Conservation (phyloP, 805 yeast genomes). For the Candida silvatica region DNA sequence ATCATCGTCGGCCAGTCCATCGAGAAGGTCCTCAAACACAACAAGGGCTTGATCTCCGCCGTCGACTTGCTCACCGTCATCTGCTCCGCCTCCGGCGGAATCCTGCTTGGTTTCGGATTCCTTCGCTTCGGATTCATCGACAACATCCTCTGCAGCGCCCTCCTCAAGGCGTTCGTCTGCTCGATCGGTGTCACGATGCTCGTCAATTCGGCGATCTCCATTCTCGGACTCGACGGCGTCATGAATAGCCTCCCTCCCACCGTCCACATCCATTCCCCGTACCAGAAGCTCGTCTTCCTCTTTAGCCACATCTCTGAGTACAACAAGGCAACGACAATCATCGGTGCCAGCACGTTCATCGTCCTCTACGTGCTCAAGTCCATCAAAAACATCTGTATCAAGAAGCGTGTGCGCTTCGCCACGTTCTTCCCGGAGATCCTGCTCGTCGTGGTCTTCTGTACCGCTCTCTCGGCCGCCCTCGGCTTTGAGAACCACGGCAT, state of each 20-base stretch:
- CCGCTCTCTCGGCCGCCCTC: constrained; percentile 38
- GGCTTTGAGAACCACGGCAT: constrained; percentile 50
- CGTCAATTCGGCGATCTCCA: constrained; percentile 62
- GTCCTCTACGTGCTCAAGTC: constrained; percentile 33
- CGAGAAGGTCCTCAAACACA: constrained; percentile 41
- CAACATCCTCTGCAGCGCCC: constrained; percentile 66
- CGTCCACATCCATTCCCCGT: constrained; percentile 58
- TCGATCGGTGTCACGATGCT: constrained; percentile 84
- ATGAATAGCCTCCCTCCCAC: constrained; percentile 35
- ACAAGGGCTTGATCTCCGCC: constrained; percentile 30
- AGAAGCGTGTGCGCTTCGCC: constrained; percentile 29
- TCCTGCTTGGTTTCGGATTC: constrained; percentile 64
- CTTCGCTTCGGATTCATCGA: constrained; percentile 83
- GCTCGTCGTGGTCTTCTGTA: constrained; percentile 55
- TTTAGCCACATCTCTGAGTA: constrained; percentile 33
- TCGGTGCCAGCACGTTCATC: constrained; percentile 47
- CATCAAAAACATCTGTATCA: constrained; percentile 29
- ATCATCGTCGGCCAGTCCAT: constrained; percentile 75
- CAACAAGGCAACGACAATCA: constrained; percentile 52
- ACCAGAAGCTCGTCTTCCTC: constrained; percentile 58
- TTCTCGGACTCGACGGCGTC: constrained; percentile 53
- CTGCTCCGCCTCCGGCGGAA: constrained; percentile 68
- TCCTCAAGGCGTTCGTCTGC: constrained; percentile 74
- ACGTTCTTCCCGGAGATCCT: constrained; percentile 82
- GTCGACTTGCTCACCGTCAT: constrained; percentile 59